Evolutionary conservation across 2,329 filamentous ascomycete genomes (phyloP).

Genomic region (Pyricularia sp.): DNA sequence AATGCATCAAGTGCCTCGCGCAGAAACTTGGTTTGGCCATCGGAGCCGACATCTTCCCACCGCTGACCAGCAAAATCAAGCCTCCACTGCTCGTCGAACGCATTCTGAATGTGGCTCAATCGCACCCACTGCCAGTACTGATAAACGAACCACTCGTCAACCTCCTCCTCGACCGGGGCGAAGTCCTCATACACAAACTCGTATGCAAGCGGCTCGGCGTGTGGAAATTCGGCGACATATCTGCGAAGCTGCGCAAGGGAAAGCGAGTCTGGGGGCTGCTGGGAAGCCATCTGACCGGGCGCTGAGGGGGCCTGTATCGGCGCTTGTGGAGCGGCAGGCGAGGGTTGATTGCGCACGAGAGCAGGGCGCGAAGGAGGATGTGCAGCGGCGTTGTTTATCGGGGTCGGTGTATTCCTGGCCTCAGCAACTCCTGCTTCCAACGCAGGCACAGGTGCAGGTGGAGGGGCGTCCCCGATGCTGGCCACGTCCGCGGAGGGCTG

Average conservation of each 20-base stretch:
- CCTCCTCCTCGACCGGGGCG: slow-evolving; percentile 70
- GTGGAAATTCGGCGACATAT: slow-evolving; percentile 66
- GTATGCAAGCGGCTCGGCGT: slow-evolving; percentile 63
- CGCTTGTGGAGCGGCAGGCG: slow-evolving; percentile 15
- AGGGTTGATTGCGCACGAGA: slow-evolving; percentile 14
- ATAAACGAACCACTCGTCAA: slow-evolving; percentile 97
- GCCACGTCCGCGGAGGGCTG: slow-evolving; percentile 13
- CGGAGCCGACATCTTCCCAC: slow-evolving; percentile 45
- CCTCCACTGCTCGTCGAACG: slow-evolving; percentile 71
- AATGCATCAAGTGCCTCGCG: slow-evolving; percentile 35
- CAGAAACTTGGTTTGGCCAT: slow-evolving; percentile 54
- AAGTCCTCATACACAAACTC: slow-evolving; percentile 75
- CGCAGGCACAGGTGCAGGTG: slow-evolving; percentile 15
- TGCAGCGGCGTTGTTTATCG: neutral
- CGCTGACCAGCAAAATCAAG: slow-evolving; percentile 32
- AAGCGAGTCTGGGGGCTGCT: slow-evolving; percentile 54
- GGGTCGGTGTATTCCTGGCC: neutral
- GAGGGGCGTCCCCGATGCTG: slow-evolving; percentile 15
- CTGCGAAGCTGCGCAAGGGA: slow-evolving; percentile 65
- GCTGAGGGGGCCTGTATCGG: slow-evolving; percentile 12
- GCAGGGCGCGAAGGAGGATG: slow-evolving; percentile 10
- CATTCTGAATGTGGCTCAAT: slow-evolving; percentile 62
- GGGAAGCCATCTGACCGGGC: slow-evolving; percentile 10
- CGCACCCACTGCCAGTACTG: slow-evolving; percentile 77
- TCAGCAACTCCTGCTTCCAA: slow-evolving; percentile 11